Conservation (phyloP, 495 filamentous ascomycete species). For the Talaromyces stipitatus region DNA sequence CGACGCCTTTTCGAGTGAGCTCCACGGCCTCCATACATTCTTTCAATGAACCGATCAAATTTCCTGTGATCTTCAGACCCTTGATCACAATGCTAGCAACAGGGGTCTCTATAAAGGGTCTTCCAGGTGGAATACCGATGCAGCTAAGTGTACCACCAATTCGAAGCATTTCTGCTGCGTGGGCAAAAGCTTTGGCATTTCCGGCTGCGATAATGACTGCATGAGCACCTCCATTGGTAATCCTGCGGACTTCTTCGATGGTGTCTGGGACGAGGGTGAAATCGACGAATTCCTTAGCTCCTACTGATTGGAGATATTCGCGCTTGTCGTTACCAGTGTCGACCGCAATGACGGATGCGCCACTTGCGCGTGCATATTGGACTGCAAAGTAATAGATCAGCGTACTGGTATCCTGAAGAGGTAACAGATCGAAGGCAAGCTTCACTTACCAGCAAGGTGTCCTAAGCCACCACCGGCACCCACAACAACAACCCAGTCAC, state of each 20-base stretch:
- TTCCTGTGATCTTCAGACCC: slow-evolving; percentile 37
- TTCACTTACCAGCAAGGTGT: slow-evolving; percentile 32
- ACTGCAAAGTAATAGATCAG: slow-evolving; percentile 18
- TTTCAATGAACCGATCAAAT: slow-evolving; percentile 40
- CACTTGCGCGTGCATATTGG: slow-evolving; percentile 39
- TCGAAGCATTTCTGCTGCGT: slow-evolving; percentile 43
- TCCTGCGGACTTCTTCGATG: slow-evolving; percentile 27
- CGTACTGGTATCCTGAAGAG: background rate
- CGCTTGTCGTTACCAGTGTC: slow-evolving; percentile 35
- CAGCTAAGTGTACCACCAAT: slow-evolving; percentile 43
- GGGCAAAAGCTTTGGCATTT: slow-evolving; percentile 35
- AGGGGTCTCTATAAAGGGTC: slow-evolving; percentile 34
- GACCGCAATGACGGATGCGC: slow-evolving; percentile 38
- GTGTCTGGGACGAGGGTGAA: slow-evolving; percentile 27
- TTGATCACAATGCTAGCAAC: slow-evolving; percentile 43
- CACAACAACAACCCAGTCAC: slow-evolving; percentile 38
- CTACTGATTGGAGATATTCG: slow-evolving; percentile 33
- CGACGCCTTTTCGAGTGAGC: slow-evolving; percentile 34
- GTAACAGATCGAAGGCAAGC: background rate
- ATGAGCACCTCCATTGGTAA: slow-evolving; percentile 37
- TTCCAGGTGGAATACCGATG: slow-evolving; percentile 39
- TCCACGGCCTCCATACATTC: slow-evolving; percentile 47
- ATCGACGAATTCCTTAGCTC: slow-evolving; percentile 38
- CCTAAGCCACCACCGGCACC: slow-evolving; percentile 45
- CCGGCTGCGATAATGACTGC: slow-evolving; percentile 37